Conservation (phyloP, 2,329 filamentous ascomycete species). For the Gyromitra esculenta region DNA sequence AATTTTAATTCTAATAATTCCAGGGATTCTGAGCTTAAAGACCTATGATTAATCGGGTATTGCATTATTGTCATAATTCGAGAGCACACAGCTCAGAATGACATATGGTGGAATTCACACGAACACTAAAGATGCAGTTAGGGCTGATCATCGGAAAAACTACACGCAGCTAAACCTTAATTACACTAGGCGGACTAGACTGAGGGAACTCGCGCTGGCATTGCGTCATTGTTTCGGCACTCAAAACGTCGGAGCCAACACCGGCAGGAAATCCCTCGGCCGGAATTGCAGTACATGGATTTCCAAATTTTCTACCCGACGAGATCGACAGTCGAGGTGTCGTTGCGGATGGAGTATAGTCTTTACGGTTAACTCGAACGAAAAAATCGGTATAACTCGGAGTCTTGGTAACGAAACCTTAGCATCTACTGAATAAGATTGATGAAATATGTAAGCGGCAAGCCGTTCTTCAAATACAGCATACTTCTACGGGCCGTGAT, state of each 20-base stretch:
- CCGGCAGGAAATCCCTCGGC: constrained; percentile 35
- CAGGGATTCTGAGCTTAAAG: not conserved
- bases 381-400: not conserved
- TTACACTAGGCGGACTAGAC: constrained; percentile 6
- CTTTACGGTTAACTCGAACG: constrained; percentile 26
- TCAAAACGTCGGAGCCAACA: constrained; percentile 14
- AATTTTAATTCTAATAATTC: not conserved
- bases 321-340: constrained; percentile 11
- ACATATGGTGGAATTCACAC: not conserved
- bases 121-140: constrained; percentile 12
- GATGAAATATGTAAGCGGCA: constrained; percentile 19
- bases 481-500: constrained; percentile 13
- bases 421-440: not conserved
- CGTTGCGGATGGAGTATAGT: constrained; percentile 5
- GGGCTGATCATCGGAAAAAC: constrained; percentile 21
- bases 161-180: constrained; percentile 30
- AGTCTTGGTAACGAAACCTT: constrained; percentile 13
- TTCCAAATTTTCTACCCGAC: constrained; percentile 7
- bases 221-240: constrained; percentile 32
- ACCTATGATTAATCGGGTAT: not conserved
- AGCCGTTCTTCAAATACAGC: constrained; percentile 15
- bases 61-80: constrained; percentile 3
- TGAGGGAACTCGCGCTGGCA: constrained; percentile 6
- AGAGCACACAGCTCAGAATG: constrained; percentile 4
- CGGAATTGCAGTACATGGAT: constrained; percentile 19